Conservation (phyloP, 192 early-diverging fungal genomes). For the Coemansia sp. region DNA sequence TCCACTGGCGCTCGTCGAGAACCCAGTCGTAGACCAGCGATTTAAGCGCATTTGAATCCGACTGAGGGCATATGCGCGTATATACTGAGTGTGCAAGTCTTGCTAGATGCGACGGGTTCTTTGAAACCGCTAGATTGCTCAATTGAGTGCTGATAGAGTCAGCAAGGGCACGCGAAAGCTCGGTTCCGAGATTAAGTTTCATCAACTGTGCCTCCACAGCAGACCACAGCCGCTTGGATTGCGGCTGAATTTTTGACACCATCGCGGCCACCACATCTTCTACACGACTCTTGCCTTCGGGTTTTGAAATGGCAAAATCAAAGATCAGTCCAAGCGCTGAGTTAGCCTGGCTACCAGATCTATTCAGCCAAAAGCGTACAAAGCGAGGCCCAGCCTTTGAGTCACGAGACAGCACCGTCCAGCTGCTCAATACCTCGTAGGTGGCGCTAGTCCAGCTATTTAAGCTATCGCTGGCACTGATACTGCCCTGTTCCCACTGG, state of each 20-base stretch:
- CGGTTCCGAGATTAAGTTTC: constrained; percentile 11
- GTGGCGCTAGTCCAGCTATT: constrained; percentile 11
- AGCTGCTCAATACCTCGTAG: constrained; percentile 25
- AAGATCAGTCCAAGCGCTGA: constrained; percentile 37
- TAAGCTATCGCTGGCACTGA: constrained; percentile 1
- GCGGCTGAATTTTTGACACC: constrained; percentile 10
- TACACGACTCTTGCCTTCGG: not conserved
- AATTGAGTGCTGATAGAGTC: constrained; percentile 20
- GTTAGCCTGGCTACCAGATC: constrained; percentile 12
- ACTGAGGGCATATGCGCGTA: constrained; percentile 25
- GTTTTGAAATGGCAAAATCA: constrained; percentile 19
- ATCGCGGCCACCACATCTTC: not conserved
- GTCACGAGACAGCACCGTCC: constrained; percentile 31
- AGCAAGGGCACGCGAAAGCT: constrained; percentile 30
- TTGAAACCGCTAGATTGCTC: constrained; percentile 9
- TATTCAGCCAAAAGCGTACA: constrained; percentile 31
- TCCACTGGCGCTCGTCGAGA: constrained; percentile 15
- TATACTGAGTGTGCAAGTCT: constrained; percentile 28
- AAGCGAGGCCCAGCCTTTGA: constrained; percentile 23
- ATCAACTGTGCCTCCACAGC: constrained; percentile 32
- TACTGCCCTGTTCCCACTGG: constrained; percentile 10
- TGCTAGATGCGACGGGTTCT: constrained; percentile 30
- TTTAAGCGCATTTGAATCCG: constrained; percentile 7
- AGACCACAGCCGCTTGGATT: constrained; percentile 28
- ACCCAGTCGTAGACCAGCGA: constrained; percentile 26